Percentiles rank a stretch among this genome's conserved stretches.
These are phyloP conservation scores for Chaetomium sp. DNA, from an alignment of 2,329 filamentous ascomycete species.

Conservation along the genomic window DNA sequence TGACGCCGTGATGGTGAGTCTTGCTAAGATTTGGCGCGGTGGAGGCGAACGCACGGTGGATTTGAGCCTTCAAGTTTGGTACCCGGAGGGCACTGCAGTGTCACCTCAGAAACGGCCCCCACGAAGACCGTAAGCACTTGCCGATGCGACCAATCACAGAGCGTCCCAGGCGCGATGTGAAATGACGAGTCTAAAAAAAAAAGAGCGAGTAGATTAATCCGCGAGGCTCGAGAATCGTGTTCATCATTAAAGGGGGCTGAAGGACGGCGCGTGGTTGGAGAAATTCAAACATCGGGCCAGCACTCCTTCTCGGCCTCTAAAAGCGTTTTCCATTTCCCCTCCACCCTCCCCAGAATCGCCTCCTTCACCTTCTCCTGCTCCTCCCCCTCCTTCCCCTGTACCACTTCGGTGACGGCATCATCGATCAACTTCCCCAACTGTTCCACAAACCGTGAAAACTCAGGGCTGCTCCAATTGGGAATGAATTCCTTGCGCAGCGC, in stretches of 20 bases:
- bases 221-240: too few species aligned
- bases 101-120: background rate
- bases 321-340: conserved; percentile 52
- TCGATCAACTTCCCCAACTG: conserved; percentile 58
- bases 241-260: background rate
- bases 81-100: too few species aligned
- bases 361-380: conserved; percentile 38
- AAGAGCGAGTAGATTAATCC: background rate
- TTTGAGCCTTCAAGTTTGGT: background rate
- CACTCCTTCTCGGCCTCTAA: conserved; percentile 60
- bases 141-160: background rate
- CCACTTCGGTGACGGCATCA: conserved; percentile 48
- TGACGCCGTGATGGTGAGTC: background rate
- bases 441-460: conserved; percentile 63
- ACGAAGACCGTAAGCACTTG: background rate
- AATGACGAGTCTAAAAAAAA: background rate
- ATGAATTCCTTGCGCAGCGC: conserved; percentile 67
- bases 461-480: conserved; percentile 65
- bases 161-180: background rate
- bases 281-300: conserved; percentile 51
- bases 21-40: background rate
- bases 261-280: conserved; percentile 29
- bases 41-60: background rate
- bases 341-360: conserved; percentile 44
- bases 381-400: conserved; percentile 37